phyloP scores from a whole-genome alignment of 345 rosid species.

The Brassica carinata region DNA sequence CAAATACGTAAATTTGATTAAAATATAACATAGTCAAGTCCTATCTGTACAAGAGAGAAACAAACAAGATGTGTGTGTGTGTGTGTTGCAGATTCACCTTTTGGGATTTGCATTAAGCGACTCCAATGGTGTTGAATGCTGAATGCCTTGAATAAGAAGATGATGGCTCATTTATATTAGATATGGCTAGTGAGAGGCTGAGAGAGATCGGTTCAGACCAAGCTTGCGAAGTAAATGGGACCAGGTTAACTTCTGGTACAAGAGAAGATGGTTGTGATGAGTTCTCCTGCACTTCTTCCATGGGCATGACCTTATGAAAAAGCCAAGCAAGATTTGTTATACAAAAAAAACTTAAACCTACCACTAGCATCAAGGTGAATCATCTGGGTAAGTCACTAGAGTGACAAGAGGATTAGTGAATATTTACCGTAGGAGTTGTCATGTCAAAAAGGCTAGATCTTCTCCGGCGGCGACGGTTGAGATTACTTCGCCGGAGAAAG shows the following conservation, averaged over 20 bases:
- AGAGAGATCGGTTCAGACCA: constrained; percentile 59
- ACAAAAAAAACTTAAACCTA: background rate
- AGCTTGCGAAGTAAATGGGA: constrained; percentile 27
- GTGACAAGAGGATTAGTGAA: background rate
- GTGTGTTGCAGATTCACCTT: constrained; percentile 17
- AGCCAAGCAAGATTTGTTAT: constrained; percentile 27
- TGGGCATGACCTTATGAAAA: constrained; percentile 55
- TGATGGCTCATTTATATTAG: constrained; percentile 49
- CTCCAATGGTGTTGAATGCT: constrained; percentile 57
- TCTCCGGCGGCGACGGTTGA: constrained; percentile 91
- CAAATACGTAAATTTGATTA: constrained; percentile 32
- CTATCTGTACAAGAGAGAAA: constrained; percentile 41
- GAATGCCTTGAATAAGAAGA: constrained; percentile 35
- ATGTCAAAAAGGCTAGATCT: constrained; percentile 93
- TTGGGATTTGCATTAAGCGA: constrained; percentile 24
- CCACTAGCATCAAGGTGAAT: background rate
- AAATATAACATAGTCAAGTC: constrained; percentile 4
- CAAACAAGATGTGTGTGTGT: constrained; percentile 25
- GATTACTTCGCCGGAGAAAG: constrained; percentile 75
- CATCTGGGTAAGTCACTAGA: background rate
- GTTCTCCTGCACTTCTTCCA: constrained; percentile 57
- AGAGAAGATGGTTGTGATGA: constrained; percentile 37
- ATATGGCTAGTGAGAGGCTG: constrained; percentile 53
- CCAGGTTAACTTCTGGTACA: background rate
- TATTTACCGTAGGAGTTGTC: constrained; percentile 79